phyloP scores from a whole-genome alignment of 1,139 yeast genomes.

The Candida labiduridarum region DNA sequence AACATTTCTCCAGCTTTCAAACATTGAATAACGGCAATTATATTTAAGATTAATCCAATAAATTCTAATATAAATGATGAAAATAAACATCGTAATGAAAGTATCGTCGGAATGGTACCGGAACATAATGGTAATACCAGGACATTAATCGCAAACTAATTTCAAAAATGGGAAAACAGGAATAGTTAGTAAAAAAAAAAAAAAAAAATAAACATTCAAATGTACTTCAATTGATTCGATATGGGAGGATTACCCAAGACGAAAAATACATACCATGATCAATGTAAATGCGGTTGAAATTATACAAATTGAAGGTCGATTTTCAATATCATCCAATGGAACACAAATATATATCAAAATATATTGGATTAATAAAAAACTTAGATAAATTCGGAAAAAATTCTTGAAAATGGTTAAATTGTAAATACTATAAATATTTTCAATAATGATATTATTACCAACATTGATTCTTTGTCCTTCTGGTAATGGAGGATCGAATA shows the following conservation, averaged over 20 bases:
- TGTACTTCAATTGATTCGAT: not conserved
- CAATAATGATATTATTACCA: constrained; percentile 21
- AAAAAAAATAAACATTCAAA: not conserved
- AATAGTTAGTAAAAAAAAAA: constrained; percentile 12
- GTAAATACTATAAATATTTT: constrained; percentile 25
- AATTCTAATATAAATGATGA: constrained; percentile 22
- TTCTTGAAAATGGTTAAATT: constrained; percentile 20
- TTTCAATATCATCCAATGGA: constrained; percentile 45
- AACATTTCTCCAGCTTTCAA: constrained; percentile 27
- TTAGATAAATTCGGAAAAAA: constrained; percentile 30
- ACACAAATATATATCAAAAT: constrained; percentile 40
- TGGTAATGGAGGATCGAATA: constrained; percentile 23
- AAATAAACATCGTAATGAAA: constrained; percentile 19
- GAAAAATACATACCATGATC: constrained; percentile 28
- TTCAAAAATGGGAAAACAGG: not conserved
- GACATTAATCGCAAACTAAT: constrained; percentile 28
- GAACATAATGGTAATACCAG: constrained; percentile 24
- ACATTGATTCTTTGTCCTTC: constrained; percentile 26
- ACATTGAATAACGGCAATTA: constrained; percentile 23
- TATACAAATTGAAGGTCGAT: constrained; percentile 36
- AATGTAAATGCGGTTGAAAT: constrained; percentile 31
- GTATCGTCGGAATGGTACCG: constrained; percentile 22
- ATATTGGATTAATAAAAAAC: constrained; percentile 39
- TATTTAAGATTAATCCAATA: constrained; percentile 22
- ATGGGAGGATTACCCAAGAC: not conserved